phyloP scores from a whole-genome alignment of 2,329 filamentous ascomycete species.

The Colletotrichum tanaceti region DNA sequence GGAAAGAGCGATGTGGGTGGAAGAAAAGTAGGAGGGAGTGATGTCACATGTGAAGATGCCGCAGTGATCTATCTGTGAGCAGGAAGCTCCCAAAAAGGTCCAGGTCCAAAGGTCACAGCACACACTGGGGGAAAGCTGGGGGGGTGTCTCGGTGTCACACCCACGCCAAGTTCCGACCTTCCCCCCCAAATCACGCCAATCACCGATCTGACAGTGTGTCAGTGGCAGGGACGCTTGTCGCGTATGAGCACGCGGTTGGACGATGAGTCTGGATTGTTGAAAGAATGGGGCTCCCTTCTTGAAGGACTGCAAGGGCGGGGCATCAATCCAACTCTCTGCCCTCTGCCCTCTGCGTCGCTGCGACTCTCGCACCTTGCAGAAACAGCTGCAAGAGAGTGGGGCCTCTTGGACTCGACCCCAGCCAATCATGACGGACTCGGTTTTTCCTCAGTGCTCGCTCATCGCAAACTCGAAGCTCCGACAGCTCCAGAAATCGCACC shows the following conservation, averaged over 20 bases:
- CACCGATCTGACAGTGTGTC: slow-evolving; percentile 21
- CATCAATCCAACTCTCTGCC: slow-evolving; percentile 3
- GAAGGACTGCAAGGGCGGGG: slow-evolving; percentile 30
- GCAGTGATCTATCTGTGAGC: slow-evolving; percentile 18
- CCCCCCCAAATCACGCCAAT: slow-evolving; percentile 9
- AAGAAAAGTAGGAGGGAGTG: slow-evolving; percentile 12
- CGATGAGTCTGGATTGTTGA: slow-evolving; percentile 17
- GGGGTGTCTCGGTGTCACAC: background rate
- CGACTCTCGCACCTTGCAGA: slow-evolving; percentile 33
- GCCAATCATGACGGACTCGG: slow-evolving; percentile 22
- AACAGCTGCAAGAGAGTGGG: slow-evolving; percentile 28
- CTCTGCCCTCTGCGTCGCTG: slow-evolving; percentile 4
- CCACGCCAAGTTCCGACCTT: background rate
- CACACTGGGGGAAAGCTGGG: background rate
- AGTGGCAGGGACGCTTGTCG: slow-evolving; percentile 14
- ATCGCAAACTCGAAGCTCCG: slow-evolving; percentile 44
- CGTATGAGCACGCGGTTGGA: slow-evolving; percentile 34
- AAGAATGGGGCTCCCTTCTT: slow-evolving; percentile 21
- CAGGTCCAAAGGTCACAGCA: slow-evolving; percentile 26
- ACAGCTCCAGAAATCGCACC: slow-evolving; percentile 34
- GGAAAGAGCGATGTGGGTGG: slow-evolving; percentile 20
- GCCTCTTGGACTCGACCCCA: background rate
- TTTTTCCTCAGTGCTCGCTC: slow-evolving; percentile 28
- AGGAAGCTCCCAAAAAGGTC: slow-evolving; percentile 32
- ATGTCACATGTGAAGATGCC: slow-evolving; percentile 41